Conservation (phyloP, 1,284 basidiomycete genomes). For the Sporisorium exsertum region DNA sequence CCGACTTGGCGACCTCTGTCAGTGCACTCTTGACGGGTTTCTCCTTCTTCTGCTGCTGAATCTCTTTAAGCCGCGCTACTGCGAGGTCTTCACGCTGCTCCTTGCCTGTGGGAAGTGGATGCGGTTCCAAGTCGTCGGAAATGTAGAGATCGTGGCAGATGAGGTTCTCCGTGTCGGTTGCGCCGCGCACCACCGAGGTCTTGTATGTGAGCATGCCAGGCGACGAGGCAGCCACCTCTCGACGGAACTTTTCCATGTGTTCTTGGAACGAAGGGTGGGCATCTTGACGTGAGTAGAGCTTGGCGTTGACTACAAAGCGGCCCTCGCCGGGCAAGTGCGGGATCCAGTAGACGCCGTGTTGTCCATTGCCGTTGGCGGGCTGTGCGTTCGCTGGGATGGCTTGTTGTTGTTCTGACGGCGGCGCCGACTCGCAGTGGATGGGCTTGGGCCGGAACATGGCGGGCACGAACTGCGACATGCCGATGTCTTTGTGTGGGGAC, state of each 20-base stretch:
- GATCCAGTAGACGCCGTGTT: constrained; percentile 50
- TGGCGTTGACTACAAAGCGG: constrained; percentile 61
- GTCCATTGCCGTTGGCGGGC: constrained; percentile 26
- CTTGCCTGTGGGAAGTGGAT: constrained; percentile 36
- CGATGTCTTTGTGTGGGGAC: background rate
- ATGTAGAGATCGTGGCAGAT: constrained; percentile 65
- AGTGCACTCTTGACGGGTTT: constrained; percentile 45
- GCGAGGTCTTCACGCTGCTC: constrained; percentile 26
- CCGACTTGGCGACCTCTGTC: constrained; percentile 64
- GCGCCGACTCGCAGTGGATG: constrained; percentile 48
- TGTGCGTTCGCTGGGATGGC: constrained; percentile 13
- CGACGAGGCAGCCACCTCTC: constrained; percentile 58
- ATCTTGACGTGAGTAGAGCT: constrained; percentile 60
- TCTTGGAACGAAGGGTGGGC: constrained; percentile 58
- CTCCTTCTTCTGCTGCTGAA: constrained; percentile 39
- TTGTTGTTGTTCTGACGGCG: constrained; percentile 26
- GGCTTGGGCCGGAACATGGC: constrained; percentile 48
- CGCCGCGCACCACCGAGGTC: constrained; percentile 57
- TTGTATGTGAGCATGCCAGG: constrained; percentile 65
- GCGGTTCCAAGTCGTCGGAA: constrained; percentile 62
- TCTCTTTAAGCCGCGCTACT: constrained; percentile 32
- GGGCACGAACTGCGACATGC: constrained; percentile 54
- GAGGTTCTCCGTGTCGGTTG: constrained; percentile 55
- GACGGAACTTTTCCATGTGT: constrained; percentile 60
- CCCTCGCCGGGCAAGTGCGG: constrained; percentile 64